These are phyloP conservation scores for Durotheca rogersii DNA, from an alignment of 495 filamentous ascomycete genomes.

Conservation along the genomic window DNA sequence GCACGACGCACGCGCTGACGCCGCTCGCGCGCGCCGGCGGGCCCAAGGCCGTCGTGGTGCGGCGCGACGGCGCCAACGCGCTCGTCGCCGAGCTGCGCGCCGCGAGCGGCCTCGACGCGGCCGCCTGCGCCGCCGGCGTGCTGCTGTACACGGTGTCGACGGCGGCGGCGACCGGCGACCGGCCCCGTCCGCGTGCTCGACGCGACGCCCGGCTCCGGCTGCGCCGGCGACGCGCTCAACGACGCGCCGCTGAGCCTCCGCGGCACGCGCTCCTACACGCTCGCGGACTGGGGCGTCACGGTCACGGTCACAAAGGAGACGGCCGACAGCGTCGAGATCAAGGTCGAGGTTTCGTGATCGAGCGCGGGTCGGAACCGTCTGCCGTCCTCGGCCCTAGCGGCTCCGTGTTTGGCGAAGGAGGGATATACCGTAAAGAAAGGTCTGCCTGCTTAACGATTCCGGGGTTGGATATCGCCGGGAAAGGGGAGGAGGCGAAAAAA, in stretches of 20 bases:
- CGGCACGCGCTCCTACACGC: constrained; percentile 17
- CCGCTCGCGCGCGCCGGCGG: constrained; percentile 27
- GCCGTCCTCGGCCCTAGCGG: too few relatives aligned
- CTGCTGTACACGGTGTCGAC: constrained; percentile 34
- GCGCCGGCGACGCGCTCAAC: constrained; percentile 29
- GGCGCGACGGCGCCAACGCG: constrained; percentile 20
- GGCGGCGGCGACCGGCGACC: constrained; percentile 19
- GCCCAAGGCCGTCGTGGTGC: constrained; percentile 32
- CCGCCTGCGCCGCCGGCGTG: constrained; percentile 30
- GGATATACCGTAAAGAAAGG: too few relatives aligned
- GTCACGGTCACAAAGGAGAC: constrained; percentile 19
- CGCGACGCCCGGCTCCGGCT: constrained; percentile 25
- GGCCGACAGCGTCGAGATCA: constrained; percentile 16
- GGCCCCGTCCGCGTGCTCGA: constrained; percentile 31
- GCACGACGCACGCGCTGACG: constrained; percentile 29
- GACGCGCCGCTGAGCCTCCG: constrained; percentile 26
- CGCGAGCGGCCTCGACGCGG: constrained; percentile 15
- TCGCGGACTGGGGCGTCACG: constrained; percentile 23
- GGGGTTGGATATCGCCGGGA: too few relatives aligned
- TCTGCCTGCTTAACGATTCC: too few relatives aligned
- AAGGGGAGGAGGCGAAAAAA: too few relatives aligned
- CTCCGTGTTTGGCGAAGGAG: too few relatives aligned
- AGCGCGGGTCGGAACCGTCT: neutral
- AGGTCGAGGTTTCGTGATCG: constrained; percentile 19
- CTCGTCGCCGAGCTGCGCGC: constrained; percentile 31